These are phyloP conservation scores for Aspergillus flavus DNA, from an alignment of 2,329 filamentous ascomycete species.

Conservation along the genomic window DNA sequence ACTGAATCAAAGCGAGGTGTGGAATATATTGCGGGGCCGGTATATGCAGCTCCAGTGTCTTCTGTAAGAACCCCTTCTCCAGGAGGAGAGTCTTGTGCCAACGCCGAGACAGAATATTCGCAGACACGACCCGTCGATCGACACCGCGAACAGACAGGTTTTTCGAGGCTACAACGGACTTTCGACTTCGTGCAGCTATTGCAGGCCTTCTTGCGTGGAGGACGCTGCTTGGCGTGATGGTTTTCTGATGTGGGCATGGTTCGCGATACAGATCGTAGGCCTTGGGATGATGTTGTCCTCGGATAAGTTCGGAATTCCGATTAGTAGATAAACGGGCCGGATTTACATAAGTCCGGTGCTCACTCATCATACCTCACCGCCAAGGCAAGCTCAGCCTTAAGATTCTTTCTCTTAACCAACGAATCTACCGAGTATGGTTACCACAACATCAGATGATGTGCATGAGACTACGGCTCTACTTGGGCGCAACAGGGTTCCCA, in stretches of 20 bases:
- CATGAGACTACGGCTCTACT: too few species aligned
- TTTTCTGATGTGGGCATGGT: not conserved
- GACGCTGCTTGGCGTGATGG: not conserved
- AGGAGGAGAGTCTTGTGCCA: not conserved
- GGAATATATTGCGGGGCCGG: not conserved
- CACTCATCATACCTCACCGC: slow-evolving; percentile 28
- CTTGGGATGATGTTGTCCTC: not conserved
- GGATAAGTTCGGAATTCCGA: not conserved
- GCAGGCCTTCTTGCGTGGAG: slow-evolving; percentile 25
- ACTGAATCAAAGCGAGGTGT: not conserved
- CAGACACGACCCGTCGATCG: slow-evolving; percentile 16
- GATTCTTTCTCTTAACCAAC: too few species aligned
- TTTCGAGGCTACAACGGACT: slow-evolving; percentile 22
- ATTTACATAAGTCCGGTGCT: too few species aligned
- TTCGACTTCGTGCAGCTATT: slow-evolving; percentile 23
- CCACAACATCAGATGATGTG: too few species aligned
- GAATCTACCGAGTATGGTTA: too few species aligned
- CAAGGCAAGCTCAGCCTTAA: slow-evolving; percentile 49
- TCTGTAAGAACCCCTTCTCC: not conserved
- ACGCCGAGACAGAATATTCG: slow-evolving; percentile 15
- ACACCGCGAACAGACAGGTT: slow-evolving; percentile 24
- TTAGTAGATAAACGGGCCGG: not conserved
- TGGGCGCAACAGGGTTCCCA: too few species aligned
- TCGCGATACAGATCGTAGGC: not conserved
- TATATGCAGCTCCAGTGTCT: not conserved